Evolutionary conservation across 2,329 filamentous ascomycete genomes (phyloP), one percentile per base, ranked within the genome.

Genomic region (Penicillium brevicompactum): DNA sequence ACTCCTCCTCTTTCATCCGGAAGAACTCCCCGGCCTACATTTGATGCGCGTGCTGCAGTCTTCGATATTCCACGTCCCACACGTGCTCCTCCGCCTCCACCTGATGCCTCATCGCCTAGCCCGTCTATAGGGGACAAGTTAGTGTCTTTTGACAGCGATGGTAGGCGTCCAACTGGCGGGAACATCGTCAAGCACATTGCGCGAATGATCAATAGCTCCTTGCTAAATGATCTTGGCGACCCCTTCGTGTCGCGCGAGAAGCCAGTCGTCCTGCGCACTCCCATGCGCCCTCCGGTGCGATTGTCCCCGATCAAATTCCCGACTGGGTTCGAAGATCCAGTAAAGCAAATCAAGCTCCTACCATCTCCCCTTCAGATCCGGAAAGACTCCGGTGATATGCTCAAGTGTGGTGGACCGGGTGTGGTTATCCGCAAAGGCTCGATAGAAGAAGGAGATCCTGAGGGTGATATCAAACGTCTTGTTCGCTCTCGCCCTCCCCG

Each of bases 291-390:
- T 1, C 42, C 42, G n/a, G 21, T 34, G 11, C 52, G 27, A 16
- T 14, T 58, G 4, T 53, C 53, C 16, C 49, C 56, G 1, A 27
- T 51, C 46, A 49, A 44, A 16, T 50, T 49, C 13, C 49, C 50
- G 18, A 22, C 41, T 18, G 32, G 32, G n/a, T 5, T 49, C 2
- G 46, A 53, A 6, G 51, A 58, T 11, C 43, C 49, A 2, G 8
- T 24, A 9, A 58, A 57, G 49, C 50, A 30, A 8, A 40, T 43
- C 10, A 24, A 22, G 2, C 57, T 70, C 16, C 55, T 67, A 34
- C 70, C 70, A 1, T 56, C 59, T 14, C 70, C 70, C 2, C 60
- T 73, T 11, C 56, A 57, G 5, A 56, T 73, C 6, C 58, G 56
- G 18, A 71, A 70, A 55, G 24, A 48, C 7, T 52, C 49, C 32